phyloP scores from a whole-genome alignment of 139 green algal species.

The Haematococcus lacustris region DNA sequence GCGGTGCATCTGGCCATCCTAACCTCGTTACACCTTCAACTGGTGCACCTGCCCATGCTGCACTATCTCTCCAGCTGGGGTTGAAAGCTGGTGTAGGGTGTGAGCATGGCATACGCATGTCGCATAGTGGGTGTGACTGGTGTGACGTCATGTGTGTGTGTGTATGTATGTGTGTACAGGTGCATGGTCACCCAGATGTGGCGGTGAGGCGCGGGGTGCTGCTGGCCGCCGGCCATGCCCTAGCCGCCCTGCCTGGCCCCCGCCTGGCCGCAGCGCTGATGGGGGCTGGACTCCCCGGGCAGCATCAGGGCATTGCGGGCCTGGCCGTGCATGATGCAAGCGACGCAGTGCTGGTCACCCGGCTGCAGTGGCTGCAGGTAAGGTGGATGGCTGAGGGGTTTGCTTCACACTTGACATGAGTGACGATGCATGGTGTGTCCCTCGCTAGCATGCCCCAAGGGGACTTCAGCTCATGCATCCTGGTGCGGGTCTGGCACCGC shows the following conservation, averaged over 20 bases:
- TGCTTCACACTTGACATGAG: background rate
- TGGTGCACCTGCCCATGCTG: background rate
- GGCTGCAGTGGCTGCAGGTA: slow-evolving; percentile 50
- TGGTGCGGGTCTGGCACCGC: background rate
- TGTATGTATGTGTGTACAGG: slow-evolving; percentile 5
- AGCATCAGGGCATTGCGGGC: too few relatives aligned
- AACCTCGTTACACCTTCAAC: background rate
- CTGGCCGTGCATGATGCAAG: background rate
- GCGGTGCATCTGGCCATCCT: too few relatives aligned
- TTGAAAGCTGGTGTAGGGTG: background rate
- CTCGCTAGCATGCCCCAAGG: background rate
- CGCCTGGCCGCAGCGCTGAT: slow-evolving; percentile 40
- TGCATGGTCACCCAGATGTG: slow-evolving; percentile 49
- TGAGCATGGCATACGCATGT: background rate
- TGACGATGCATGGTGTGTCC: background rate
- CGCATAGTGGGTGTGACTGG: background rate
- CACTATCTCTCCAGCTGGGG: background rate
- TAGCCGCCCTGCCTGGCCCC: slow-evolving; percentile 39
- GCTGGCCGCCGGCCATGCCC: slow-evolving; percentile 44
- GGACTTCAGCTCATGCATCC: background rate
- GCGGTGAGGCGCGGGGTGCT: slow-evolving; percentile 61
- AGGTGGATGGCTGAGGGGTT: background rate
- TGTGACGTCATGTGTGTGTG: background rate
- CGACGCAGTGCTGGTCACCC: slow-evolving; percentile 29
- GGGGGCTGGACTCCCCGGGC: background rate